Evolutionary conservation across 495 filamentous ascomycete species (phyloP), one percentile per base, ranked within the genome.

Genomic region (Aspergillus cavernicola): DNA sequence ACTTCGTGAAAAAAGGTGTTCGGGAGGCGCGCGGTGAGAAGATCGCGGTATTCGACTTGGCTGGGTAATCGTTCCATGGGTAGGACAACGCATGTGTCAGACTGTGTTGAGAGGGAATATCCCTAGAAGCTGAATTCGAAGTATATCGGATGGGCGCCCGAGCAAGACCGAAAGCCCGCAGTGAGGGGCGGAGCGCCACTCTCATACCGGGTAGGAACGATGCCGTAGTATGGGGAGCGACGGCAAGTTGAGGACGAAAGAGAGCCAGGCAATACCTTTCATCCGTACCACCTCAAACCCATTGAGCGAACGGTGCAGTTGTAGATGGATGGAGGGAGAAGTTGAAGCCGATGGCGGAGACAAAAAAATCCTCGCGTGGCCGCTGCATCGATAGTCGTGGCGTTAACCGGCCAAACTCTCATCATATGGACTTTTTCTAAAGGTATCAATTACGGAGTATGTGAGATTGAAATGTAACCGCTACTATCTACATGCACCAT

Each of bases 131-230:
- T 35, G 24, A 42, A 28, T 16, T 40, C 12, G 65, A 65, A 45
- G 56, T 35, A 53, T 43, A 71, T 57, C 58, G 58, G 46, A 67
- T 64, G 44, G 65, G 53, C 50, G 65, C 65, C 59, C 66, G 65
- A 65, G 64, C 66, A 58, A 61, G 57, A 50, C 52, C 53, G 54
- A 66, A 61, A 42, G 67, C 60, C 71, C 71, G 70, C 67, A 68
- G 61, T 56, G 68, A 65, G 61, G 61, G 55, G 58, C 68, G 66
- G 66, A 67, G 54, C 56, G 63, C 61, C 57, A 59, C 64, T 60
- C 66, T 72, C 72, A 73, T 75, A 49, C 66, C 69, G 63, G 64
- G 62, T 45, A 48, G 45, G 53, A 59, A 54, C 60, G 50, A 56
- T 44, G 56, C 24, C 24, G 24, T 49, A 46, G 50, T 53, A 49